Conservation (phyloP, 345 rosid species). For the Raphanus raphanistrum region DNA sequence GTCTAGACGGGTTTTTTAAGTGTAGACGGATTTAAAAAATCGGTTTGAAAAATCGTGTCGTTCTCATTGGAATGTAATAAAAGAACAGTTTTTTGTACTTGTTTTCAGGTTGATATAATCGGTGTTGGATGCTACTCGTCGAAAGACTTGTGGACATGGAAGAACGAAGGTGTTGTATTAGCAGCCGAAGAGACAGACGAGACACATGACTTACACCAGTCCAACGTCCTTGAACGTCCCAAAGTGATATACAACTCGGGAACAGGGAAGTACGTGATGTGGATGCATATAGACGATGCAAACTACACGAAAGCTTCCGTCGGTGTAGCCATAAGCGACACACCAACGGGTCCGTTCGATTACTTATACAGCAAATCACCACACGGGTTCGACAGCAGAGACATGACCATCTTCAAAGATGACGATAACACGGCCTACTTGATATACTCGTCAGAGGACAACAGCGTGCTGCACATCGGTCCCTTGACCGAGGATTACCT, state of each 20-base stretch:
- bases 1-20: background rate
- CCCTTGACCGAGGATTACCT: slow-evolving; percentile 70
- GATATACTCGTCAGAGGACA: slow-evolving; percentile 82
- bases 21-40: background rate
- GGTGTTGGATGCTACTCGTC: slow-evolving; percentile 98
- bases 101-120: slow-evolving; percentile 79
- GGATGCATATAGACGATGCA: slow-evolving; percentile 92
- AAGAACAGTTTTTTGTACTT: background rate
- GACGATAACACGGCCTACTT: slow-evolving; percentile 74
- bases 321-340: slow-evolving; percentile 73
- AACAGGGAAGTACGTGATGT: slow-evolving; percentile 83
- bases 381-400: slow-evolving; percentile 83
- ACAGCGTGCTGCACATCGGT: slow-evolving; percentile 87
- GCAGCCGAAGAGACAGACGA: slow-evolving; percentile 70
- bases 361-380: slow-evolving; percentile 75
- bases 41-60: too few relatives aligned
- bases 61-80: background rate
- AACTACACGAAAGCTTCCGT: slow-evolving; percentile 92
- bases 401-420: slow-evolving; percentile 93
- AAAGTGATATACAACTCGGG: slow-evolving; percentile 80
- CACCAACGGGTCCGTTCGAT: slow-evolving; percentile 79
- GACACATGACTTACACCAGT: slow-evolving; percentile 77
- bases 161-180: slow-evolving; percentile 84
- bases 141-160: slow-evolving; percentile 91
- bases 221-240: slow-evolving; percentile 89